Base-by-base conservation (phyloP, 78 protist species). In the Polysphondylium violaceum region DNA sequence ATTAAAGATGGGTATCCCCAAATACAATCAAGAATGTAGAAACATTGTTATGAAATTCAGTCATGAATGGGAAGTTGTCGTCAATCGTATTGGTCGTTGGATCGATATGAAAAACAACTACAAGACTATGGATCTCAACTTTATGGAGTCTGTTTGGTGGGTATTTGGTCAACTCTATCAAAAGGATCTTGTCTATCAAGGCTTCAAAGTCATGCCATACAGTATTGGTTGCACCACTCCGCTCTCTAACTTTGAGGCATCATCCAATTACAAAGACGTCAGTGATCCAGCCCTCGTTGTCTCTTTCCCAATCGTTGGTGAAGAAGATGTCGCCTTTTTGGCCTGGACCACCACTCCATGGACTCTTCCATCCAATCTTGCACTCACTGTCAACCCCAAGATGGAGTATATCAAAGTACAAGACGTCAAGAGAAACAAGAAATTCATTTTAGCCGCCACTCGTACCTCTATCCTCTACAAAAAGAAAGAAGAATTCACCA, bases 331-430 rank as follows among this genome's bases (percentile, higher is more conserved):
- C 3, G 0, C 63, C 0, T 36, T 98, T 17, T 63, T 99, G 9
- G 99, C 99, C 19, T 99, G 99, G 99, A 99, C 99, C 9, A 99
- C 99, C 25, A 99, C 99, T 2, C 99, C 99, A 27, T 99, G 99
- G 99, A 98, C 99, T 1, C 94, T 99, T 16, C 99, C 99, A 19
- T 85, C 96, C 63, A 99, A 99, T 95, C 83, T 99, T 21, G 99
- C 96, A 12, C 93, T 97, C 19, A 91, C 96, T 76, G 99, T 97
- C 68, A 67, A 97, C 94, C 99, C 98, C 17, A 83, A 78, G 36
- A 12, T 97, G 64, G 98, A 95, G 40, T 99, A 99, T 95, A 97
- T 97, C 85, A 55, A 67, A 60, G 59, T 98, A 55, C 6, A 43
- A 17, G 98, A 93, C 58, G 55, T 41, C 47, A 79, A 75, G 61